Evolutionary conservation across 768 basidiomycete genomes (phyloP).

Genomic region (Clitopilus hobsonii): DNA sequence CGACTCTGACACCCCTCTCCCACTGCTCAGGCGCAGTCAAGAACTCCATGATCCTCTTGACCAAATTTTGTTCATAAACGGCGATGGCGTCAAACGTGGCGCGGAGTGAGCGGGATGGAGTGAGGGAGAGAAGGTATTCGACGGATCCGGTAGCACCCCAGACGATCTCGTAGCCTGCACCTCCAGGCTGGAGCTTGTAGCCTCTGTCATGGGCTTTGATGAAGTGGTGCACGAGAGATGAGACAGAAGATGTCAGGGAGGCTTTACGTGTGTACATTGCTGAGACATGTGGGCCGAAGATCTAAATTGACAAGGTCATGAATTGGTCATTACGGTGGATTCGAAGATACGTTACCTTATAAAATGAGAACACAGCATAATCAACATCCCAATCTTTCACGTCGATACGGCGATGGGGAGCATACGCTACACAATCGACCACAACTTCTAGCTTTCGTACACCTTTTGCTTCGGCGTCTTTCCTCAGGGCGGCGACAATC

Average conservation of each 20-base stretch:
- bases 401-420: conserved; percentile 67
- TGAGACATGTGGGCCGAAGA: conserved; percentile 73
- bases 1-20: conserved; percentile 59
- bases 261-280: conserved; percentile 54
- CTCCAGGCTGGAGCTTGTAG: conserved; percentile 70
- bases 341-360: conserved; percentile 50
- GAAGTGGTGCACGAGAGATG: conserved; percentile 69
- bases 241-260: conserved; percentile 44
- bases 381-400: conserved; percentile 78
- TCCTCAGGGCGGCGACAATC: conserved; percentile 45
- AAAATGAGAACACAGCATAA: conserved; percentile 66
- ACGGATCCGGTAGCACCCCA: conserved; percentile 57
- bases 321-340: too few relatives aligned
- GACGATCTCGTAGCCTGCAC: conserved; percentile 69
- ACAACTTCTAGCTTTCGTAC: conserved; percentile 59
- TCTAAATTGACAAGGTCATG: conserved; percentile 32
- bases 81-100: conserved; percentile 56
- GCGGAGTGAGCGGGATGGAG: conserved; percentile 39
- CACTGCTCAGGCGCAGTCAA: conserved; percentile 44
- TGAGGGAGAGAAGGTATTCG: conserved; percentile 60
- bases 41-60: conserved; percentile 49
- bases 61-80: conserved; percentile 53
- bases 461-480: conserved; percentile 49
- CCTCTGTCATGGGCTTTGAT: conserved; percentile 38
- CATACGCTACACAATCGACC: conserved; percentile 77